phyloP scores from a whole-genome alignment of 1,284 basidiomycete genomes.

The Sanghuangporus baumii region DNA sequence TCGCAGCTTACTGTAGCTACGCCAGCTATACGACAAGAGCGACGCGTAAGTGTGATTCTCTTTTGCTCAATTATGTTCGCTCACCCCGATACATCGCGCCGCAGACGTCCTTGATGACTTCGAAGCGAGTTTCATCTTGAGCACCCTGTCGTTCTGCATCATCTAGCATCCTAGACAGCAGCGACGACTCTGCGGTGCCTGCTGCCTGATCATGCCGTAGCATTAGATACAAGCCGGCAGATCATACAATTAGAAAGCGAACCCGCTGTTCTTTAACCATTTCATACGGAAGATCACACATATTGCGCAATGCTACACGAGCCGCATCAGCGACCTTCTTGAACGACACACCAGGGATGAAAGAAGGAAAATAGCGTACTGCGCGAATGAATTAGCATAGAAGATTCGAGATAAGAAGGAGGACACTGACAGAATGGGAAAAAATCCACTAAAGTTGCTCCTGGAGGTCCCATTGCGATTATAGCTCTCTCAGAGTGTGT shows the following conservation, averaged over 20 bases:
- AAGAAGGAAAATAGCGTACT: constrained; percentile 14
- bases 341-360: constrained; percentile 10
- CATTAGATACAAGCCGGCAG: too few species aligned
- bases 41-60: background rate
- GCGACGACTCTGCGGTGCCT: constrained; percentile 1
- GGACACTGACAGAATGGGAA: constrained; percentile 9
- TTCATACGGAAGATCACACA: constrained; percentile 6
- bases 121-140: background rate
- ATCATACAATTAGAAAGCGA: background rate
- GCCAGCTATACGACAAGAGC: background rate
- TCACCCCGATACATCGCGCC: constrained; percentile 11
- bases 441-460: constrained; percentile 11
- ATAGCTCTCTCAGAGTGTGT: background rate
- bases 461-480: constrained; percentile 1
- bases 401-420: background rate
- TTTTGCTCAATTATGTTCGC: background rate
- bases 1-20: background rate
- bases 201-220: background rate
- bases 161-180: constrained; percentile 10
- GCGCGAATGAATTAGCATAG: background rate
- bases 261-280: constrained; percentile 6
- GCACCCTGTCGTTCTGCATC: constrained; percentile 1
- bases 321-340: background rate
- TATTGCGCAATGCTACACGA: background rate
- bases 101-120: constrained; percentile 10